Evolutionary conservation across 2,329 filamentous ascomycete species (phyloP), one percentile per base, ranked within the genome.

Genomic region (Pezizomycotina sp.): DNA sequence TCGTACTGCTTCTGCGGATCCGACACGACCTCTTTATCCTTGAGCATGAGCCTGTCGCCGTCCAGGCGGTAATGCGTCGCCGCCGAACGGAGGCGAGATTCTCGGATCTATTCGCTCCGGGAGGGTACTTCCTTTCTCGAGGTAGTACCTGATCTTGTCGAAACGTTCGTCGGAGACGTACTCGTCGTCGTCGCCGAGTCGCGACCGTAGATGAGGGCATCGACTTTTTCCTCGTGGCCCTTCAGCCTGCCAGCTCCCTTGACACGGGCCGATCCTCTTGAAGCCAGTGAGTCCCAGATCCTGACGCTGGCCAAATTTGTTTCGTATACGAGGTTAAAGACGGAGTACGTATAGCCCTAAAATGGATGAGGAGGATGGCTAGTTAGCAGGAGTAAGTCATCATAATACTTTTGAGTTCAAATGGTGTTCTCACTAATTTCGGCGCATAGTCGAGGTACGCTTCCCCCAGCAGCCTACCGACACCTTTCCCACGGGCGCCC

Each of bases 71-170:
- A 95, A 60, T 95, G 86, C 13, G 83, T 92, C 25, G 84, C 84
- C 30, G 86, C 84, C 58, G 80, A 92, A 51, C 89, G 73, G 38
- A 98, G 71, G 50, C 86, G 78, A 60, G 77, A 86, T 69, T 95
- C 60, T 95, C 89, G 38, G 84, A 84, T 41, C 86, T 73, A 63
- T 93, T 83, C 54, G 86, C 84, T 45, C 84, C 86, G 52, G 77
- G 75, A 42, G 89, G 89, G 58, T 98, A 95, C 58, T 84, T 54
- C 77, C 77, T 57, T 84, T 82, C 60, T 92, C 91, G 54, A 95
- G 73, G 60, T 95, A 95, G 64, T 80, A 95, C 54, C 84, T 78
- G 56, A 95, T 95, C 66, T 93, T 93, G 65, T 93, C 86, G 64
- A 95, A 95, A 50, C 89, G 80, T 62, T 93, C 84, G 64, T 93